Evolutionary conservation across 306 rosid genomes (phyloP).

Genomic region (Vigna unguiculata): DNA sequence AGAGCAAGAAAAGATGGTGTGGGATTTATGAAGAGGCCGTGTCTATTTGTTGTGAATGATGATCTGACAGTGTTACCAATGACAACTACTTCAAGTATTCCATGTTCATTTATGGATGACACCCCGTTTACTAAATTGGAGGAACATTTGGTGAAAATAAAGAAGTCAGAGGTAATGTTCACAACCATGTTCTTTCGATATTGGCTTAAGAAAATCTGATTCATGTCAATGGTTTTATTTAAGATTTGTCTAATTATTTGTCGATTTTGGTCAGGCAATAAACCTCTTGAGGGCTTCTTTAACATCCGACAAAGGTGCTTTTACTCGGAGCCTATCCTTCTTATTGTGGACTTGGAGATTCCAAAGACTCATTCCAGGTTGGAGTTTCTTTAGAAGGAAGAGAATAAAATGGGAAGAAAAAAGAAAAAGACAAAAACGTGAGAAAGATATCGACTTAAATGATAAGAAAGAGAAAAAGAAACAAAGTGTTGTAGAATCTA

Average conservation of each 20-base stretch:
- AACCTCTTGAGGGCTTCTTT: constrained; percentile 14
- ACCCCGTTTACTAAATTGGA: constrained; percentile 15
- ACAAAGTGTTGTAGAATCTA: no score
- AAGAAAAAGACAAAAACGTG: not conserved
- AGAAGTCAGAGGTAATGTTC: not conserved
- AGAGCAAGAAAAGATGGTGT: not conserved
- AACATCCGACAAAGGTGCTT: not conserved
- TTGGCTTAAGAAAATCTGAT: not conserved
- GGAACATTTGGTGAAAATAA: not conserved
- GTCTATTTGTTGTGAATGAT: not conserved
- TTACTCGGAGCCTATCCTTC: constrained; percentile 3
- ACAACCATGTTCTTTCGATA: not conserved
- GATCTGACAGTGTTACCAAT: not conserved
- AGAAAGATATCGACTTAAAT: no score
- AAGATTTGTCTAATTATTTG: not conserved
- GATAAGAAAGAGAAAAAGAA: not conserved
- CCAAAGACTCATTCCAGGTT: not conserved
- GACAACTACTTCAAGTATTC: not conserved
- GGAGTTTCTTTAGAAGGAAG: no score
- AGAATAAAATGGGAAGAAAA: not conserved
- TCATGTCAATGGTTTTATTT: not conserved
- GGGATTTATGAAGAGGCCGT: not conserved
- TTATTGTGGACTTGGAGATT: not conserved
- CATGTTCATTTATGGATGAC: not conserved
- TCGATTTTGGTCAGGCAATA: constrained; percentile 4